phyloP scores from a whole-genome alignment of 176 grass and related monocot species.

The Lolium rigidum region DNA sequence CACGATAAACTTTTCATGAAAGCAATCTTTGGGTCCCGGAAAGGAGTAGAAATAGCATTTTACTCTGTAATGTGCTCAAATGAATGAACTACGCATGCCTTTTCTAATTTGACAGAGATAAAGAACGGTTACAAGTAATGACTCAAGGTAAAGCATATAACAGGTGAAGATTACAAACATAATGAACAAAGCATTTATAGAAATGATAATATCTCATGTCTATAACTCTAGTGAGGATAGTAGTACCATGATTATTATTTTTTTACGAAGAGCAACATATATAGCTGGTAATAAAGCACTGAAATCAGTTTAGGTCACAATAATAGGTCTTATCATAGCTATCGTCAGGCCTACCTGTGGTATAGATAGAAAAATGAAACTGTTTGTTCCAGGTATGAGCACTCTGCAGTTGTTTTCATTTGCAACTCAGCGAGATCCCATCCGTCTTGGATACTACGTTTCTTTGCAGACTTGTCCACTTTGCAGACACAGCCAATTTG shows the following conservation, averaged over 20 bases:
- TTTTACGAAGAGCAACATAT: background rate
- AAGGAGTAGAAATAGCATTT: constrained; percentile 39
- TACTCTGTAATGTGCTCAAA: constrained; percentile 9
- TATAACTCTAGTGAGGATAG: constrained; percentile 17
- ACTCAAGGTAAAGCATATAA: constrained; percentile 22
- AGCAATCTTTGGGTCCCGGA: constrained; percentile 26
- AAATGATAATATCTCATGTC: constrained; percentile 24
- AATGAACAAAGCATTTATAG: constrained; percentile 24
- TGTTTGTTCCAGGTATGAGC: constrained; percentile 86
- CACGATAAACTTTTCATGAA: constrained; percentile 2
- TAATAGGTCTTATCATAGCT: constrained; percentile 8
- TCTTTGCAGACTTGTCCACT: constrained; percentile 77
- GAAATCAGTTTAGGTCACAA: constrained; percentile 10
- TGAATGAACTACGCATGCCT: constrained; percentile 15
- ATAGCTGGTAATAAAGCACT: constrained; percentile 18
- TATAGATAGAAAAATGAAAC: constrained; percentile 96
- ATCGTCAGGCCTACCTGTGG: constrained; percentile 66
- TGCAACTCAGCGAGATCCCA: constrained; percentile 86
- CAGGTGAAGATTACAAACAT: constrained; percentile 24
- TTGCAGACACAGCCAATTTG: constrained; percentile 97
- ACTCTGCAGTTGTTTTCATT: constrained; percentile 98
- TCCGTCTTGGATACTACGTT: constrained; percentile 74
- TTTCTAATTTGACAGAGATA: constrained; percentile 25
- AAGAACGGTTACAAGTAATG: constrained; percentile 10
- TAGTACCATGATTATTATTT: constrained; percentile 11